Conservation (phyloP, 345 rosid genomes). For the Salix koriyanagi region DNA sequence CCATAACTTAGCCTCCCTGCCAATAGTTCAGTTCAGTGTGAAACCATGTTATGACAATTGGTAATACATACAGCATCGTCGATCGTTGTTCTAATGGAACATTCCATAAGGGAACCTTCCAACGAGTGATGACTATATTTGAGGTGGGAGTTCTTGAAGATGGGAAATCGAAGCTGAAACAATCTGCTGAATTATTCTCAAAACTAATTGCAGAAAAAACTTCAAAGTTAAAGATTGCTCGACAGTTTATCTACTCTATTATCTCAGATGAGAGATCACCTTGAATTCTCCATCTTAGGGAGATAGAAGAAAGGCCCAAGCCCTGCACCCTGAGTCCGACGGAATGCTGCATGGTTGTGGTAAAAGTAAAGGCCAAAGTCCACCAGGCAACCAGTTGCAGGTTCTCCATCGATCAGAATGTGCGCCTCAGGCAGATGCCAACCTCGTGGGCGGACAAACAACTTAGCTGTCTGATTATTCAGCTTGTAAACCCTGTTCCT, state of each 20-base stretch:
- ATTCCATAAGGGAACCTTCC: background rate
- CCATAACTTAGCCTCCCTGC: slow-evolving; percentile 95
- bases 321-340: slow-evolving; percentile 66
- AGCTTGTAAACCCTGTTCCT: slow-evolving; percentile 84
- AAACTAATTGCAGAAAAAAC: background rate
- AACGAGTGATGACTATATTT: background rate
- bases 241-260: background rate
- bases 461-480: slow-evolving; percentile 70
- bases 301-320: slow-evolving; percentile 94
- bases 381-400: slow-evolving; percentile 82
- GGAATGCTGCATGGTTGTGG: slow-evolving; percentile 69
- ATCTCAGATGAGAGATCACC: slow-evolving; percentile 34
- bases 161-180: background rate
- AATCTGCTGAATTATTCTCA: background rate
- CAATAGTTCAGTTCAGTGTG: slow-evolving; percentile 6
- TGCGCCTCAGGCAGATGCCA: slow-evolving; percentile 94
- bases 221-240: background rate
- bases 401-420: slow-evolving; percentile 76
- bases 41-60: too few relatives aligned
- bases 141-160: background rate
- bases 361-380: slow-evolving; percentile 88
- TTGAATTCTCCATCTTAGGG: slow-evolving; percentile 92
- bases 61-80: background rate
- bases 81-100: background rate
- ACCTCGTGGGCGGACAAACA: slow-evolving; percentile 84